phyloP scores from a whole-genome alignment of 2,329 filamentous ascomycete species.

The Parastagonospora nodorum region DNA sequence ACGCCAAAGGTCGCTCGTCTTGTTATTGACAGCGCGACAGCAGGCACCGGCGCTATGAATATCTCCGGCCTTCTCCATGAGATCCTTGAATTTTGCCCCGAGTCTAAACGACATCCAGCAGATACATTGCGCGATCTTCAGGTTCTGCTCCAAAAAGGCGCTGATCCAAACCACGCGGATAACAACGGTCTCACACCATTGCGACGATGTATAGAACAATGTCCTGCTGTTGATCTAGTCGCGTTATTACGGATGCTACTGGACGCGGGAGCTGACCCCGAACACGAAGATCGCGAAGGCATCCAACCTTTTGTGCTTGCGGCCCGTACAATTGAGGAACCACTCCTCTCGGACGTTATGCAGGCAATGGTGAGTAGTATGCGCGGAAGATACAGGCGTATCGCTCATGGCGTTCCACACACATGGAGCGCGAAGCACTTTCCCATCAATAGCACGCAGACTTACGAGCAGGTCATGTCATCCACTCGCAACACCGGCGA shows the following conservation, averaged over 20 bases:
- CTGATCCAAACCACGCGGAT: conserved; percentile 31
- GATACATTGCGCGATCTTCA: conserved; percentile 39
- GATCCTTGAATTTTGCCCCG: conserved; percentile 34
- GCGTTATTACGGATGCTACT: conserved; percentile 31
- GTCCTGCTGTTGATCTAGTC: conserved; percentile 34
- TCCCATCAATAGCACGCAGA: conserved; percentile 30
- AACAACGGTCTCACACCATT: conserved; percentile 26
- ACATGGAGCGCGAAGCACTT: conserved; percentile 30
- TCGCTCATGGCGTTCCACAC: conserved; percentile 13
- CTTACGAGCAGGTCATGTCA: conserved; percentile 28
- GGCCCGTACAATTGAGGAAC: conserved; percentile 32
- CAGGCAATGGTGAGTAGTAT: conserved; percentile 31
- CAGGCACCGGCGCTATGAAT: conserved; percentile 10
- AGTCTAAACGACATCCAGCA: conserved; percentile 35
- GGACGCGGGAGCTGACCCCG: conserved; percentile 37
- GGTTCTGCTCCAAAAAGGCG: conserved; percentile 31
- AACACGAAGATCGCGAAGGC: conserved; percentile 24
- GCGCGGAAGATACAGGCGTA: conserved; percentile 15
- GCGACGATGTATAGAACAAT: conserved; percentile 31
- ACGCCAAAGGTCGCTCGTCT: conserved; percentile 29
- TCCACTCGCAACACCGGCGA: conserved; percentile 24
- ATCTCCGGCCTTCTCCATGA: conserved; percentile 34
- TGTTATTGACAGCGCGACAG: conserved; percentile 25
- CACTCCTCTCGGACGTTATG: conserved; percentile 30
- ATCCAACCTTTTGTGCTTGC: conserved; percentile 31